Conservation (phyloP, 1,284 basidiomycete species). For the Puccinia horiana region DNA sequence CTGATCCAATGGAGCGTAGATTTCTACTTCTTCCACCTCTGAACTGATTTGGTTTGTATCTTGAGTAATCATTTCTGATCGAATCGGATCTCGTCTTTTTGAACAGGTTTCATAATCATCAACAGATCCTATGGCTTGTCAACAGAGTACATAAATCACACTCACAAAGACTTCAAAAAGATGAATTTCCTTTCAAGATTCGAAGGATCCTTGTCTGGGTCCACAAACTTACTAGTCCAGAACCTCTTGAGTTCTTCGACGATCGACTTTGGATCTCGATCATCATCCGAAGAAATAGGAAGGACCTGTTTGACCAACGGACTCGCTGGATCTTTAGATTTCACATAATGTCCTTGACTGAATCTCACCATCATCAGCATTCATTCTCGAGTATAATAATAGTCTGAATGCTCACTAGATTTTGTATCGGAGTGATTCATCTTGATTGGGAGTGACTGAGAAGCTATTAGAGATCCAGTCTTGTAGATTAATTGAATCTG, state of each 20-base stretch:
- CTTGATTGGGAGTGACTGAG: background rate
- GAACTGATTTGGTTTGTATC: background rate
- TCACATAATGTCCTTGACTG: slow-evolving; percentile 14
- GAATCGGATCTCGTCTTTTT: background rate
- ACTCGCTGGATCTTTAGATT: background rate
- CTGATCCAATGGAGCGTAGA: background rate
- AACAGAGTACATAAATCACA: too few species aligned
- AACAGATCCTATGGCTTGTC: too few species aligned
- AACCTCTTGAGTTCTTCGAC: background rate
- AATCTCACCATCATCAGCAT: too few species aligned
- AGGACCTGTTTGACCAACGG: background rate
- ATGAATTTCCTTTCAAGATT: background rate
- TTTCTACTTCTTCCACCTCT: background rate
- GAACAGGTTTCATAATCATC: too few species aligned
- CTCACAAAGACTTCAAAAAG: background rate
- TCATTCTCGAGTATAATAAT: too few species aligned
- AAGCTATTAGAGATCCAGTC: background rate
- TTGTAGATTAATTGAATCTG: background rate
- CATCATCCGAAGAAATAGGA: background rate
- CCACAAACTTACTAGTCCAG: background rate
- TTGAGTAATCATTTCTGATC: background rate
- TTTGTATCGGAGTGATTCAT: background rate
- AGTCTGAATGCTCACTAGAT: background rate
- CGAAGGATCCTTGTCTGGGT: background rate
- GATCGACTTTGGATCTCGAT: background rate